phyloP scores from a whole-genome alignment of 331 rosid species.

The Spiraea crenata region DNA sequence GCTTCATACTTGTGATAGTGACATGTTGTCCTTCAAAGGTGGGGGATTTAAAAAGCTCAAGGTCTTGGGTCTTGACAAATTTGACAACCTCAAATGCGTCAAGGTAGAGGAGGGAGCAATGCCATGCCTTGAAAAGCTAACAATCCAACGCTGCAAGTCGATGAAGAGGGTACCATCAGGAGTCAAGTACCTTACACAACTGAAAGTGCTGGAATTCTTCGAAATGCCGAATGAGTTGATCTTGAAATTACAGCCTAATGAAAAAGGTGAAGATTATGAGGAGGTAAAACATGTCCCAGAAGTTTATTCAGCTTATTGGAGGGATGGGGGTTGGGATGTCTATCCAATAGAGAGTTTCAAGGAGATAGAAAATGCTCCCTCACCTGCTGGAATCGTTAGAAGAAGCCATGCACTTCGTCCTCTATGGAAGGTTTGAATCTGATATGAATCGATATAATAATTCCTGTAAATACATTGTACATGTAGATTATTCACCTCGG shows the following conservation, averaged over 20 bases:
- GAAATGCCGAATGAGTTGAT: conserved; percentile 56
- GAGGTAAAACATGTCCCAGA: conserved; percentile 47
- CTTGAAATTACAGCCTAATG: conserved; percentile 37
- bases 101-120: conserved; percentile 47
- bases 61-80: conserved; percentile 51
- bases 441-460: background rate
- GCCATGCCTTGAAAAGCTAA: conserved; percentile 51
- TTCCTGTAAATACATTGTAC: background rate
- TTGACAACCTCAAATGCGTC: conserved; percentile 42
- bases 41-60: conserved; percentile 44
- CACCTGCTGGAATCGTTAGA: conserved; percentile 30
- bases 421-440: conserved; percentile 22
- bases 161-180: conserved; percentile 50
- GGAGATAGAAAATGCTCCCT: conserved; percentile 34
- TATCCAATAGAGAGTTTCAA: conserved; percentile 42
- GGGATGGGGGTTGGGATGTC: conserved; percentile 63
- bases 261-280: conserved; percentile 37
- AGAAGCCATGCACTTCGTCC: conserved; percentile 43
- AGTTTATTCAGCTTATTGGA: conserved; percentile 54
- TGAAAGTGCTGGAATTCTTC: conserved; percentile 46
- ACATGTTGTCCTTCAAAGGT: conserved; percentile 38
- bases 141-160: conserved; percentile 41
- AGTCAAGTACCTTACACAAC: conserved; percentile 37
- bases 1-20: conserved; percentile 40
- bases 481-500: background rate